Conservation (phyloP, 2,329 filamentous ascomycete genomes). For the Cercospora sp. region DNA sequence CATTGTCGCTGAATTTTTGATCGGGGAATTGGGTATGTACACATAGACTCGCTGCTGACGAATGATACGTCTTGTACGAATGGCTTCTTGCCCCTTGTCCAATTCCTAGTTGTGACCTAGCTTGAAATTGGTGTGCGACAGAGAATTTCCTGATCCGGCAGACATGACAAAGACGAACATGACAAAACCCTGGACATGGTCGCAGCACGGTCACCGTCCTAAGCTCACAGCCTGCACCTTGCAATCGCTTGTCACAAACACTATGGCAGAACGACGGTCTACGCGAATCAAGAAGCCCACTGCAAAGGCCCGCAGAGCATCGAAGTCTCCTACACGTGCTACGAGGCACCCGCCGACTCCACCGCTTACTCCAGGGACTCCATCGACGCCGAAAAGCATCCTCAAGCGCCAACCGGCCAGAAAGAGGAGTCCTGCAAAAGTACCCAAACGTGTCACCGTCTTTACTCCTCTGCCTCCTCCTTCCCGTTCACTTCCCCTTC, state of each 20-base stretch:
- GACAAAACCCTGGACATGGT: neutral
- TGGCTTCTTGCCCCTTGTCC: neutral
- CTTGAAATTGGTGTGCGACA: neutral
- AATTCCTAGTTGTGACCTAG: neutral
- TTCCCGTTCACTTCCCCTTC: neutral
- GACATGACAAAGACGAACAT: neutral
- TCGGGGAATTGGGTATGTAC: neutral
- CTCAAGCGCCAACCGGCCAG: neutral
- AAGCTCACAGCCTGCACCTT: neutral
- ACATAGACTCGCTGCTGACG: neutral
- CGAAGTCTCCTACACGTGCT: neutral
- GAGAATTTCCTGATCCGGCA: neutral
- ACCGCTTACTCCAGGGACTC: neutral
- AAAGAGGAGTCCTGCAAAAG: neutral
- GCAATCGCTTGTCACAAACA: neutral
- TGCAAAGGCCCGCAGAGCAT: neutral
- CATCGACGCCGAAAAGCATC: neutral
- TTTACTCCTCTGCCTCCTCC: neutral
- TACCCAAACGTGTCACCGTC: neutral
- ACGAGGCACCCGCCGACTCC: neutral
- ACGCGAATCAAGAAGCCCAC: neutral
- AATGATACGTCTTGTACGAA: constrained; percentile 3
- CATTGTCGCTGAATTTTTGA: neutral
- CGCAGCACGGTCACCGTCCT: neutral
- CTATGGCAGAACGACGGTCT: neutral